Percentiles rank a stretch among this genome's conserved stretches.
Conservation (phyloP, 371 early-diverging fungal genomes). For the Mortierella sp. region DNA sequence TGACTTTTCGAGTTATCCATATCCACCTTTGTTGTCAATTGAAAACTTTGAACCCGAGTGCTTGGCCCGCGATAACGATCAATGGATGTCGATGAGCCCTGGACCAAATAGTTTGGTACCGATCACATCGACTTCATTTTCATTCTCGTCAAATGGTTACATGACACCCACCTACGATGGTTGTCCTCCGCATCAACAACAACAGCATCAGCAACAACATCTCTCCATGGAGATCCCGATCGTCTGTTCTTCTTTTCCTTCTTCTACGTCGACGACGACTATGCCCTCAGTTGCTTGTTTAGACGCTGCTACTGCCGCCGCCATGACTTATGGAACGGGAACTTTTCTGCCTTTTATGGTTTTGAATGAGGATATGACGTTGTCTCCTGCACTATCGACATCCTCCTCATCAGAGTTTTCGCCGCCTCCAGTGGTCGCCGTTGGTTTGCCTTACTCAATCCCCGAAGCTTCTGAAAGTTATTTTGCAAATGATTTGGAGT, state of each 20-base stretch:
- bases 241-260: no score
- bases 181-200: no score
- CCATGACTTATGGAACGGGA: background rate
- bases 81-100: conserved; percentile 13
- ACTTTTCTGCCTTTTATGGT: background rate
- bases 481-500: no score
- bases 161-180: background rate
- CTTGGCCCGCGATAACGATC: conserved; percentile 15
- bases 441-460: no score
- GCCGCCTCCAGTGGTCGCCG: background rate
- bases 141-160: background rate
- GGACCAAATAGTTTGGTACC: background rate
- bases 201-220: no score
- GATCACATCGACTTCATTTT: background rate
- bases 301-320: background rate
- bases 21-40: conserved; percentile 8
- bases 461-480: no score
- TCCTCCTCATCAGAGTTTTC: background rate
- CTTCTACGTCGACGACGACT: no score
- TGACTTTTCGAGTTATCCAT: background rate
- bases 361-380: conserved; percentile 7
- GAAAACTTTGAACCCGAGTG: conserved; percentile 47
- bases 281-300: no score
- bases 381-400: conserved; percentile 15
- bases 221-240: no score